Conservation (phyloP, 2,329 filamentous ascomycete species). For the Fusarium staphyleae region DNA sequence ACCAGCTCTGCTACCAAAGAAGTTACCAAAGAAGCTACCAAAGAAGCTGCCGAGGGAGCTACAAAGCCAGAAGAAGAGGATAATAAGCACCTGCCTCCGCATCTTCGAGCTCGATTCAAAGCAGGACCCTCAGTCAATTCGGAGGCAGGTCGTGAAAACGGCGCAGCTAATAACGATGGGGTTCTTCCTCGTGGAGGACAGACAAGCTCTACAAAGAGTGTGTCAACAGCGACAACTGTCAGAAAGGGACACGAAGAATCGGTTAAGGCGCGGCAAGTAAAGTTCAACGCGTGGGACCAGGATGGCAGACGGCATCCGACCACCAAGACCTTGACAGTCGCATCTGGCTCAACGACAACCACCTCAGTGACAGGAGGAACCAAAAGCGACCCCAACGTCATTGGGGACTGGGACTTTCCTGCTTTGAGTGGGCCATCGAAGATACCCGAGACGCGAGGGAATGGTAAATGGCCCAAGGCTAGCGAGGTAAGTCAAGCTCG, state of each 20-base stretch:
- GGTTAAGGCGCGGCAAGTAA: constrained; percentile 2
- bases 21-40: neutral
- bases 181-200: neutral
- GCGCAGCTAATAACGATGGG: neutral
- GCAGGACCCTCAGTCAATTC: neutral
- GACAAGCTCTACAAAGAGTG: constrained; percentile 17
- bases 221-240: constrained; percentile 45
- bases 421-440: neutral
- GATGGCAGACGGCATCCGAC: constrained; percentile 33
- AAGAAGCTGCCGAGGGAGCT: neutral
- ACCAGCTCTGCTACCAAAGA: neutral
- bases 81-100: constrained; percentile 7
- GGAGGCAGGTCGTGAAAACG: neutral
- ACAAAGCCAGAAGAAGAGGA: neutral
- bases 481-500: constrained; percentile 24
- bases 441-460: constrained; percentile 1
- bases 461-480: constrained; percentile 38
- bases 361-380: constrained; percentile 7
- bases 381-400: constrained; percentile 17
- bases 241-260: constrained; percentile 22
- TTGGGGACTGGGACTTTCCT: constrained; percentile 18
- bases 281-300: constrained; percentile 46
- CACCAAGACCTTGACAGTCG: constrained; percentile 36
- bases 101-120: neutral
- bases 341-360: constrained; percentile 25